Evolutionary conservation across 371 early-diverging fungal genomes (phyloP).

Genomic region (Mortierella sp.): DNA sequence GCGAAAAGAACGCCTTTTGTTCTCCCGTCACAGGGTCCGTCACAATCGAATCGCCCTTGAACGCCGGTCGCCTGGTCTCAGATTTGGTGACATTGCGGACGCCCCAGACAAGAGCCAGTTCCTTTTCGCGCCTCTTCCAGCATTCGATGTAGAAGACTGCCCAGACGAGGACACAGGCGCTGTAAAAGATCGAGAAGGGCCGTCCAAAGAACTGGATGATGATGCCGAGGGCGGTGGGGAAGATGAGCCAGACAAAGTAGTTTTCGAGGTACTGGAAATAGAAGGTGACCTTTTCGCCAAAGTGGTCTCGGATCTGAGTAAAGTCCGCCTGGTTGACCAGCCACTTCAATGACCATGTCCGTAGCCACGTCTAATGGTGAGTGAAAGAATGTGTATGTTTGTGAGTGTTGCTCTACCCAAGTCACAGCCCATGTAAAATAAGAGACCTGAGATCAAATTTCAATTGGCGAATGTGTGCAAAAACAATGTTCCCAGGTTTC

Average conservation of each 20-base stretch:
- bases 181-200: conserved; percentile 73
- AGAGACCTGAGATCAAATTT: neutral
- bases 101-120: conserved; percentile 83
- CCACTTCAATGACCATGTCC: conserved; percentile 83
- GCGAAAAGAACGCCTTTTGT: conserved; percentile 73
- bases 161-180: conserved; percentile 80
- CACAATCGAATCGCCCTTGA: conserved; percentile 70
- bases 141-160: conserved; percentile 77
- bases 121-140: conserved; percentile 82
- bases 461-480: conserved; percentile 11
- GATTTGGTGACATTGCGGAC: conserved; percentile 72
- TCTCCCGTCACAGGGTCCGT: conserved; percentile 83
- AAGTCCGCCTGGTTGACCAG: conserved; percentile 77
- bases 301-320: conserved; percentile 75
- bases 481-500: conserved; percentile 22
- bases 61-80: conserved; percentile 74
- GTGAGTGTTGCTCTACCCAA: neutral
- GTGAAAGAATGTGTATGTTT: neutral
- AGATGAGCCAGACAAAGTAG: conserved; percentile 80
- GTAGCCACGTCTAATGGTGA: conserved; percentile 74
- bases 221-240: conserved; percentile 76
- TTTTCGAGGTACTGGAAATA: conserved; percentile 92
- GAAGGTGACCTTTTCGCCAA: conserved; percentile 92
- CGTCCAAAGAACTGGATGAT: conserved; percentile 69
- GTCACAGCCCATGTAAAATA: neutral